phyloP scores from a whole-genome alignment of 495 filamentous ascomycete species.

The Penicillium bialowiezense region DNA sequence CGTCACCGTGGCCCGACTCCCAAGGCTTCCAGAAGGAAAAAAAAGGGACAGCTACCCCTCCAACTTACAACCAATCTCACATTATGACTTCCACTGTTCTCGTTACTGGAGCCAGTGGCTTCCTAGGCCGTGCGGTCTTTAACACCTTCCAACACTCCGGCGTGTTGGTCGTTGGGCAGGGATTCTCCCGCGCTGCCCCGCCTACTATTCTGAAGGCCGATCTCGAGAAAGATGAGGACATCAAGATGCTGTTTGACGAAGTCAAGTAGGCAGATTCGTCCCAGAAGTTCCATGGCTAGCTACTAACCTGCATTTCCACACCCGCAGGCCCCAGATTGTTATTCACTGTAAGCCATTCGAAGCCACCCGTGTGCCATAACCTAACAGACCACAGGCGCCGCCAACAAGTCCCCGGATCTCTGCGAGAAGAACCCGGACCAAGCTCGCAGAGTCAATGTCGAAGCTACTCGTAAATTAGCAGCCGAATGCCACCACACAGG shows the following conservation, averaged over 20 bases:
- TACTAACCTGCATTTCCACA: conserved; percentile 6
- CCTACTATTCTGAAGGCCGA: conserved; percentile 74
- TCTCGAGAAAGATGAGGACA: conserved; percentile 56
- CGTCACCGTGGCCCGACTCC: conserved; percentile 22
- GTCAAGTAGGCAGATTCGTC: conserved; percentile 34
- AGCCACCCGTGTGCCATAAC: not conserved
- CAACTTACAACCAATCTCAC: conserved; percentile 3
- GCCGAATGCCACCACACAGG: conserved; percentile 56
- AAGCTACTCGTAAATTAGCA: conserved; percentile 66
- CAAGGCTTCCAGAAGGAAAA: conserved; percentile 2
- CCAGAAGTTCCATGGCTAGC: not conserved
- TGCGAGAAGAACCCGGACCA: conserved; percentile 76
- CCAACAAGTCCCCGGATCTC: conserved; percentile 86
- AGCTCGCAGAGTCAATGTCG: conserved; percentile 72
- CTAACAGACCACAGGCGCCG: conserved; percentile 58
- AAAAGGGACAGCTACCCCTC: too few relatives aligned
- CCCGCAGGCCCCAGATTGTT: conserved; percentile 69
- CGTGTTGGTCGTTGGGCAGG: conserved; percentile 83
- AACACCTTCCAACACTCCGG: conserved; percentile 65
- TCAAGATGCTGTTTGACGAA: conserved; percentile 60
- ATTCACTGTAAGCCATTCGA: conserved; percentile 66
- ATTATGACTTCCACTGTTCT: conserved; percentile 62
- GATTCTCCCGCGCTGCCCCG: conserved; percentile 68
- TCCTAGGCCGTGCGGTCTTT: conserved; percentile 78
- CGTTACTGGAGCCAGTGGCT: conserved; percentile 81